These are phyloP conservation scores for Dalbergia oliveri DNA, from an alignment of 306 rosid genomes.

Conservation along the genomic window DNA sequence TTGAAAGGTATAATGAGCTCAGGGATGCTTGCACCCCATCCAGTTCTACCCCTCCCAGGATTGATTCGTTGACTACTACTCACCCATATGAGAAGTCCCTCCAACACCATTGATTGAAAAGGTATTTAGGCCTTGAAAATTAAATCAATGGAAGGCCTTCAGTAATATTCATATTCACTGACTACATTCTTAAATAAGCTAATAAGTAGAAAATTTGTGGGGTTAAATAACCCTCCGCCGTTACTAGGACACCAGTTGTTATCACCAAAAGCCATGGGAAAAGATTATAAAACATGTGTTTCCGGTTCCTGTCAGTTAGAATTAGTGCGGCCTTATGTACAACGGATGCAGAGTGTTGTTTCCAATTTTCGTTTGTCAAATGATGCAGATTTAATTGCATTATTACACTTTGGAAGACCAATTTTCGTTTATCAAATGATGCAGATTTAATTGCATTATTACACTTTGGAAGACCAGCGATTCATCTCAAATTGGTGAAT, in stretches of 20 bases:
- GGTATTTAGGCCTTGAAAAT: conserved; percentile 9
- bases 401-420: background rate
- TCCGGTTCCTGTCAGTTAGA: conserved; percentile 31
- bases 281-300: background rate
- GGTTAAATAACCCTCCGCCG: background rate
- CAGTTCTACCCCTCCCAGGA: background rate
- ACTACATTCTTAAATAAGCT: conserved; percentile 1
- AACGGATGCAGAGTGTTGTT: conserved; percentile 41
- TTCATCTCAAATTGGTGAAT: background rate
- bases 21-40: conserved; percentile 50
- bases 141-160: conserved; percentile 22
- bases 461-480: background rate
- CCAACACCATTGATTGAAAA: conserved; percentile 26
- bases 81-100: background rate
- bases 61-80: conserved; percentile 15
- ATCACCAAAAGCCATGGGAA: conserved; percentile 6
- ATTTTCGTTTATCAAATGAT: too few species aligned
- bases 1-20: conserved; percentile 64
- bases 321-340: conserved; percentile 57
- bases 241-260: background rate
- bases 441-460: background rate
- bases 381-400: background rate
- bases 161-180: conserved; percentile 20
- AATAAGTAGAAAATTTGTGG: background rate
- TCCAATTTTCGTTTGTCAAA: background rate